Base-by-base conservation (phyloP, 257 asterid genomes). In the Gynochthodes officinalis region DNA sequence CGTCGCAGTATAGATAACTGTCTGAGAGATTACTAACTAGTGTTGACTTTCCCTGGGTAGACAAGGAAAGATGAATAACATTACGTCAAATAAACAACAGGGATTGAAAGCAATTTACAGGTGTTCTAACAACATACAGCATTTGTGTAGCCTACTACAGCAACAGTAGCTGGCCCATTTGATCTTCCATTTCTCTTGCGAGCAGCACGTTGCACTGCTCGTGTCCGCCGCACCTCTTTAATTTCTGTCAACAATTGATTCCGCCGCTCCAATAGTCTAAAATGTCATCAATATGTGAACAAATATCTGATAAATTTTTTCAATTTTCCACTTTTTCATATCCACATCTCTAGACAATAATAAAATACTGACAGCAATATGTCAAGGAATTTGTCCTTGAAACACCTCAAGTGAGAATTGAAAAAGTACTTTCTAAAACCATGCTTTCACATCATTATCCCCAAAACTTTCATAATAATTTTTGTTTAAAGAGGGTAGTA, bases 141-240 rank as follows among this genome's bases (percentile, higher is more conserved):
- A 89, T 92, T 95, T 64, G 99, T 95, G 78, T 95, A 95, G 73
- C 99, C 99, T 79, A 95, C 98, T 61, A 95, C 82, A 82, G 97
- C 99, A 81, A 95, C 89, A 21, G 97, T 95, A 62, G 89, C 86
- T 84, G 71, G 84, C 92, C 96, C 97, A 11, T 84, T 81, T 58
- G 84, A 61, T 63, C 79, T 84, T 61, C 91, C 93, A 71, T 88
- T 86, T 77, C 96, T 89, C 79, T 65, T 91, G 67, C 99, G 90
- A 77, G 96, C 86, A 79, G 86, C 87, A 67, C 98, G 95, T 78
- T 95, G 99, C 84, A 89, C 75, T 27, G 90, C 91, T 76, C 99
- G 88, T 15, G 96, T 92, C 76, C 96, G 88, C 71, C 99, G 90
- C 73, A 95, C 99, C 73, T 92, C 99, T 80, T 87, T 82, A 69